Conservation (phyloP, 371 early-diverging fungal genomes). For the Circinella umbellata region DNA sequence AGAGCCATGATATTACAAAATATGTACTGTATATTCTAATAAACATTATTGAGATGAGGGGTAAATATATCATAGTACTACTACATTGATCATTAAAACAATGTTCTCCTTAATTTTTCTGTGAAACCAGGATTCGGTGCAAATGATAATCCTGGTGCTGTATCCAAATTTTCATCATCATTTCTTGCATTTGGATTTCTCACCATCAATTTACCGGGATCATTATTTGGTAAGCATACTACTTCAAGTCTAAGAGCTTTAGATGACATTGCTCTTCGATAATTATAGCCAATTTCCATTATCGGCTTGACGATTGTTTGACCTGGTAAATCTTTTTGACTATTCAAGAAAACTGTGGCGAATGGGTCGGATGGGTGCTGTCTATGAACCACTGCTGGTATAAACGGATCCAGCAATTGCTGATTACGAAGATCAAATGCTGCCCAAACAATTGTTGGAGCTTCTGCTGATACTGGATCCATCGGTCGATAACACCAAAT, state of each 20-base stretch:
- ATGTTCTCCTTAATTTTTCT: not conserved
- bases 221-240: slow-evolving; percentile 12
- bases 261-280: not conserved
- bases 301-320: slow-evolving; percentile 16
- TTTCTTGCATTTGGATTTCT: not conserved
- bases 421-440: slow-evolving; percentile 26
- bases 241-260: slow-evolving; percentile 13
- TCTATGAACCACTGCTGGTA: slow-evolving; percentile 13
- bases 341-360: slow-evolving; percentile 9
- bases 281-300: slow-evolving; percentile 13
- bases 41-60: not conserved
- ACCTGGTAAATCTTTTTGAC: slow-evolving; percentile 18
- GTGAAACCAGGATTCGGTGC: not conserved
- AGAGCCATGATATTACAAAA: no score
- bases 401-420: slow-evolving; percentile 15
- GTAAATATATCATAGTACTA: not conserved
- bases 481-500: slow-evolving; percentile 30
- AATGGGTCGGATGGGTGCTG: not conserved
- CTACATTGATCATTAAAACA: not conserved
- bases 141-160: not conserved
- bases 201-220: slow-evolving; percentile 12
- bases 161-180: not conserved
- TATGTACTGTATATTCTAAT: no score
- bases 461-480: not conserved
- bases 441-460: slow-evolving; percentile 17